phyloP scores from a whole-genome alignment of 805 yeast species.

The Starmerella apis region DNA sequence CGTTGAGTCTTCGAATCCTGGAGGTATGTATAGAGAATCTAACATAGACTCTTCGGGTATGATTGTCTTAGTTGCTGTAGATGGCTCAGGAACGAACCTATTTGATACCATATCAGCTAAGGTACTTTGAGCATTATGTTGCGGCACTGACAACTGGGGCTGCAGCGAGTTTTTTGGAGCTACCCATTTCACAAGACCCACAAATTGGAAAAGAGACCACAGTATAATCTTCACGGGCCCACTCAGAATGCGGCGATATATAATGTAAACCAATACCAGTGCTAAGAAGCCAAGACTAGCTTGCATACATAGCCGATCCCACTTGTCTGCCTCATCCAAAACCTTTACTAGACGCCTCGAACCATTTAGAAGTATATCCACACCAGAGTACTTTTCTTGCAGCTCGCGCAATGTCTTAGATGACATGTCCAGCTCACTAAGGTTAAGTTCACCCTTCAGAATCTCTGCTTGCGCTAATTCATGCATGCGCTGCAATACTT shows the following conservation, averaged over 20 bases:
- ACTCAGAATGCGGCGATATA: slow-evolving; percentile 33
- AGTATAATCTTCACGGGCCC: slow-evolving; percentile 31
- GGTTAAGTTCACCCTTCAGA: slow-evolving; percentile 31
- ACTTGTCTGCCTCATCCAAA: slow-evolving; percentile 35
- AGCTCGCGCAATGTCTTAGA: slow-evolving; percentile 31
- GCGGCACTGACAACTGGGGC: slow-evolving; percentile 2
- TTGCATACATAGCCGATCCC: slow-evolving; percentile 34
- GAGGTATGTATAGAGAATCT: too few relatives aligned
- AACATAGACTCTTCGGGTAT: too few relatives aligned
- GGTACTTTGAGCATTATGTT: neutral
- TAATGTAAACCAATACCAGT: slow-evolving; percentile 31
- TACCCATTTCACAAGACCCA: slow-evolving; percentile 17
- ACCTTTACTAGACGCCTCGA: slow-evolving; percentile 31
- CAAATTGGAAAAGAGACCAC: slow-evolving; percentile 26
- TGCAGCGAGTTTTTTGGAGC: neutral
- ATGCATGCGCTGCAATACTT: slow-evolving; percentile 29
- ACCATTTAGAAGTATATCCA: slow-evolving; percentile 33
- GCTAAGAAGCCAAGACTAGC: slow-evolving; percentile 33
- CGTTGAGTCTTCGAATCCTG: too few relatives aligned
- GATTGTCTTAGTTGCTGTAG: too few relatives aligned
- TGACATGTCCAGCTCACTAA: slow-evolving; percentile 34
- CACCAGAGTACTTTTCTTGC: slow-evolving; percentile 31
- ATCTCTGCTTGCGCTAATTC: slow-evolving; percentile 34
- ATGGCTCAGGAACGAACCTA: too few relatives aligned
- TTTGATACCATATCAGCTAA: neutral